A percentile compares a stretch with the other conserved stretches of the same genome.
Conservation (phyloP, 805 yeast genomes). For the Candida montana region DNA sequence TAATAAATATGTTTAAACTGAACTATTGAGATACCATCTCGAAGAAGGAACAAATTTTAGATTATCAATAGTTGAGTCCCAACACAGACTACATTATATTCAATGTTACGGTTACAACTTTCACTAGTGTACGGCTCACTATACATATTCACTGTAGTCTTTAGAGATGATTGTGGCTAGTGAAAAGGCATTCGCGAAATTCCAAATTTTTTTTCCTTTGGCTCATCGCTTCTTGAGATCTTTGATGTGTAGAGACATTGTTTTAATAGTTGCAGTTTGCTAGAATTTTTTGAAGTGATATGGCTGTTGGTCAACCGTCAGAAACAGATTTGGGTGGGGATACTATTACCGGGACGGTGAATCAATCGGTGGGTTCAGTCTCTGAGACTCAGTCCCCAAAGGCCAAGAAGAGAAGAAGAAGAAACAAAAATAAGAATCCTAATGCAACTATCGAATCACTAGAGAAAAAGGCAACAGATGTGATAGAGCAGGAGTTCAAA, state of each 20-base stretch:
- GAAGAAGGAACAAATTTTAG: too few relatives aligned
- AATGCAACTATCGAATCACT: not conserved
- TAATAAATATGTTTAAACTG: too few relatives aligned
- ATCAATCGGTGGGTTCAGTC: not conserved
- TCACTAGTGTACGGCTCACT: too few relatives aligned
- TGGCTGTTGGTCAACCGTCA: too few relatives aligned
- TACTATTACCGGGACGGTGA: not conserved
- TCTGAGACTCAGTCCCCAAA: slow-evolving; percentile 1
- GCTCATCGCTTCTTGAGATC: not conserved
- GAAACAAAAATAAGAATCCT: slow-evolving; percentile 7
- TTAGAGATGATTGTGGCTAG: slow-evolving; percentile 8
- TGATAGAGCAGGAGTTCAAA: slow-evolving; percentile 2
- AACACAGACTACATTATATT: too few relatives aligned
- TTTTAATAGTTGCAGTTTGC: too few relatives aligned
- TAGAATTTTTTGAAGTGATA: too few relatives aligned
- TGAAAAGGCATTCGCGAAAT: not conserved
- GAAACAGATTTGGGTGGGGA: too few relatives aligned
- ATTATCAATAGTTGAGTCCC: too few relatives aligned
- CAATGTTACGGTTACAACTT: too few relatives aligned
- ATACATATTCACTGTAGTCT: too few relatives aligned
- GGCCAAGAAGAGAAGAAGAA: slow-evolving; percentile 17
- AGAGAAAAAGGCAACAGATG: slow-evolving; percentile 1
- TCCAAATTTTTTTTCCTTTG: not conserved
- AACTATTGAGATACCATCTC: too few relatives aligned
- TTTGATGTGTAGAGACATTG: not conserved